A percentile compares a stretch with the other conserved stretches of the same genome.
phyloP scores from a whole-genome alignment of 371 early-diverging fungal genomes.

The Circinella umbellata region DNA sequence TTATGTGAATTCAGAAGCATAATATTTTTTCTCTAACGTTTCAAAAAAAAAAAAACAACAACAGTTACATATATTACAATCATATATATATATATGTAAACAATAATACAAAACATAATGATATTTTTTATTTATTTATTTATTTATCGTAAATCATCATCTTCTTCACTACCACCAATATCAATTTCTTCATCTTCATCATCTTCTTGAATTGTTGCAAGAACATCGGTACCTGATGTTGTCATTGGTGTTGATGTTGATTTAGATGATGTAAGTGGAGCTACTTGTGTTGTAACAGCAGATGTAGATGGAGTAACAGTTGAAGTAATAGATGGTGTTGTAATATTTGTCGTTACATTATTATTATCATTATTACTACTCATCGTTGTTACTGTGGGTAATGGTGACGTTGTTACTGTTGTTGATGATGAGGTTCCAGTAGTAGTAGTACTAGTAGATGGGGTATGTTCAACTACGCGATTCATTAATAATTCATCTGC shows the following conservation, averaged over 20 bases:
- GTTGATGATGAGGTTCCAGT: conserved; percentile 9
- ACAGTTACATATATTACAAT: too few relatives aligned
- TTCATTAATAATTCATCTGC: conserved; percentile 11
- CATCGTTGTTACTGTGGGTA: too few relatives aligned
- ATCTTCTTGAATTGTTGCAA: conserved; percentile 38
- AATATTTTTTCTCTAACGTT: not conserved
- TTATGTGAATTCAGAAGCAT: not conserved
- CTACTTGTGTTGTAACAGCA: not conserved
- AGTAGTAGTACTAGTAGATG: not conserved
- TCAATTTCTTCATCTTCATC: conserved; percentile 71
- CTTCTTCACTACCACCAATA: conserved; percentile 68
- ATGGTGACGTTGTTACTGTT: not conserved
- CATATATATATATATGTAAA: not conserved
- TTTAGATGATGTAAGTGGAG: not conserved
- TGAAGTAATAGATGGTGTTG: not conserved
- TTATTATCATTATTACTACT: too few relatives aligned
- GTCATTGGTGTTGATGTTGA: conserved; percentile 4
- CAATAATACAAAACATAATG: not conserved
- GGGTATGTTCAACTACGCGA: conserved; percentile 24
- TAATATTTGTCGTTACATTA: too few relatives aligned
- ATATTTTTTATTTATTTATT: not conserved
- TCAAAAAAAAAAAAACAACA: not conserved
- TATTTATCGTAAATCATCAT: conserved; percentile 56
- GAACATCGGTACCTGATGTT: conserved; percentile 9
- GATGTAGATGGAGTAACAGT: conserved; percentile 8